Evolutionary conservation across 495 filamentous ascomycete genomes (phyloP), one percentile per base, ranked within the genome.

Genomic region (Penicillium macrosclerotiorum): DNA sequence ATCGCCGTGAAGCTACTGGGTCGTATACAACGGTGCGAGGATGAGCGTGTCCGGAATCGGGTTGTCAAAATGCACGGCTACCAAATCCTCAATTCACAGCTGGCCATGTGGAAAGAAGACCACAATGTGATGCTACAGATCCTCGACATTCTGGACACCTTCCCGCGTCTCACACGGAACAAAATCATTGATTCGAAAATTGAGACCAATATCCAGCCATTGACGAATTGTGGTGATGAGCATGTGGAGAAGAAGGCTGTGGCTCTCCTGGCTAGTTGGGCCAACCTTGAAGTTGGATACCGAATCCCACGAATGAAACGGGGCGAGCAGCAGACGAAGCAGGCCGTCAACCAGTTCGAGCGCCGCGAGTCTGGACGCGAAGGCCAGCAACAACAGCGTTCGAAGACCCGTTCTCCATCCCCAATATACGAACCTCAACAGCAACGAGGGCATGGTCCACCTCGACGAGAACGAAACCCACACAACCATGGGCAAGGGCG

Each of bases 151-250:
- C 78, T 99, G 23, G 82, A 90, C 59, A 83, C 83, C 27, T 87
- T 96, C 47, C 93, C 94, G 5, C 85, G 91, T 14, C 75, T 97
- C 19, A 96, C 93, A 7, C 87, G 88, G 38, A 99, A 99, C 71
- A 99, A 97, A 67, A 96, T 99, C 46, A 84, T 85, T 45, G 90
- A 95, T 56, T 96, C 93, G 3, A 95, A 96, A 59, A 95, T 99
- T 47, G 93, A 99, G 62, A 76, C 80, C 3, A 88, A 85, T 1
- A 81, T 99, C 33, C 75, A 88, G 57, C 74, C 78, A 8, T 69
- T 99, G 20, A 80, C 78, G 6, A 68, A 62, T 9, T 85, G 76
- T 23, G 83, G 76, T 7, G 85, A 97, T 52, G 84, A 90, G 43
- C 75, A 81, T 40, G 88, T 97, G 5, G 78, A 82, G 26, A 75